These are phyloP conservation scores for Amesomyces nigricolor DNA, from an alignment of 2,329 filamentous ascomycete genomes.

Conservation along the genomic window DNA sequence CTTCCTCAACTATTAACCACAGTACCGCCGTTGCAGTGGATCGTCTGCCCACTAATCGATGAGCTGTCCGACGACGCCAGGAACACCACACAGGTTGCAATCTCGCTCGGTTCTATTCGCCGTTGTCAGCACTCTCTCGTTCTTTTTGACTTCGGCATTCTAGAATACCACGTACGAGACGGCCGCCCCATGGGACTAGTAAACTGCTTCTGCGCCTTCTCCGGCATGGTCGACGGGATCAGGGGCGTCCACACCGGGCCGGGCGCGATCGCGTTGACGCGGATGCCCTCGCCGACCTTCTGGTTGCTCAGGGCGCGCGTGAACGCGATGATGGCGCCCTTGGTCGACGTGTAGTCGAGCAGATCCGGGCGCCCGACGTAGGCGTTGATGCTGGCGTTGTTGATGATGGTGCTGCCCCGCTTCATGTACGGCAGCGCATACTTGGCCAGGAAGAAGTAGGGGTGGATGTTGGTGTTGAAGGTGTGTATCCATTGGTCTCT, in stretches of 20 bases:
- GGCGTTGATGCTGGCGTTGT: constrained; percentile 77
- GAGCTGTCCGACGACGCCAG: constrained; percentile 69
- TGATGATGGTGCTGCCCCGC: constrained; percentile 72
- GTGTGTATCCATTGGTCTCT: constrained; percentile 74
- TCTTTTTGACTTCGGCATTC: too few relatives aligned
- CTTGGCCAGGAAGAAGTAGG: constrained; percentile 75
- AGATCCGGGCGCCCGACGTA: constrained; percentile 76
- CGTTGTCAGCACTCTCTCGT: neutral
- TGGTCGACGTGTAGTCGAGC: constrained; percentile 75
- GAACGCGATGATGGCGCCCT: constrained; percentile 74
- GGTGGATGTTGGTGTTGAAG: constrained; percentile 79
- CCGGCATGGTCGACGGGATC: constrained; percentile 66
- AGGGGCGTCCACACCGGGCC: constrained; percentile 76
- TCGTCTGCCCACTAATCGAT: constrained; percentile 65
- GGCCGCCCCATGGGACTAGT: constrained; percentile 69
- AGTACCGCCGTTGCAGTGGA: constrained; percentile 48
- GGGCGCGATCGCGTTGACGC: constrained; percentile 70
- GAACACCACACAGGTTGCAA: constrained; percentile 77
- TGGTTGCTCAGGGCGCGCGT: constrained; percentile 74
- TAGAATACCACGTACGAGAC: constrained; percentile 31
- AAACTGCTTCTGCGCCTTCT: constrained; percentile 66
- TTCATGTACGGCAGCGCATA: constrained; percentile 71
- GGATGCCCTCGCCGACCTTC: constrained; percentile 64
- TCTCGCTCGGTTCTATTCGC: constrained; percentile 65
- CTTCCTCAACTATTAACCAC: constrained; percentile 42